phyloP scores from a whole-genome alignment of 306 rosid genomes.

The Dryas octopetala region DNA sequence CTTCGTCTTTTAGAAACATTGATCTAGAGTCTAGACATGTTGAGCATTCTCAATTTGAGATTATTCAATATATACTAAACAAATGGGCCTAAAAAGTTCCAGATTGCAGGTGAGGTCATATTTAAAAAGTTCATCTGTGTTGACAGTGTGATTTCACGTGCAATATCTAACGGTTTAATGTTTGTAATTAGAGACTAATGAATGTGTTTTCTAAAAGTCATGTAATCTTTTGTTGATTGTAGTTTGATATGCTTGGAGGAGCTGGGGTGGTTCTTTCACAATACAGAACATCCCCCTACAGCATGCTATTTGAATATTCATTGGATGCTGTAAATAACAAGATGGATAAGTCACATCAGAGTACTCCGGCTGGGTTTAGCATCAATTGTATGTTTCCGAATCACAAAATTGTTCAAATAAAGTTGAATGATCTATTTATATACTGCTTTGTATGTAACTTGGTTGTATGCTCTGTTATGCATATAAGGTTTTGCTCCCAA shows the following conservation, averaged over 20 bases:
- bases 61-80: not conserved
- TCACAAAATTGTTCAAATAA: conserved; percentile 12
- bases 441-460: not conserved
- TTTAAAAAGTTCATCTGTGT: conserved; percentile 1
- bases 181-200: not conserved
- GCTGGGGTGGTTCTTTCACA: not conserved
- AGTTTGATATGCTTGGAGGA: conserved; percentile 15
- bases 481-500: not conserved
- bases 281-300: not conserved
- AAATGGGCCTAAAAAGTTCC: not conserved
- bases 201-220: not conserved
- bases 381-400: conserved; percentile 27
- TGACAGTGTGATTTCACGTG: conserved; percentile 10
- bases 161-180: not conserved
- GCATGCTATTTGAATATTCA: conserved; percentile 7
- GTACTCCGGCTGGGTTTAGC: conserved; percentile 4
- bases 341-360: conserved; percentile 12
- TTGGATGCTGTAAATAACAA: not conserved
- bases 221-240: not conserved
- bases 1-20: too few species aligned
- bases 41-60: not conserved
- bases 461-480: not conserved
- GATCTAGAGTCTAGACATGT: not conserved
- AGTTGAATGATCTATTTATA: not conserved
- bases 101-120: not conserved